Evolutionary conservation across 768 basidiomycete genomes (phyloP), one percentile per base, ranked within the genome.

Genomic region (Filobasidium floriforme): DNA sequence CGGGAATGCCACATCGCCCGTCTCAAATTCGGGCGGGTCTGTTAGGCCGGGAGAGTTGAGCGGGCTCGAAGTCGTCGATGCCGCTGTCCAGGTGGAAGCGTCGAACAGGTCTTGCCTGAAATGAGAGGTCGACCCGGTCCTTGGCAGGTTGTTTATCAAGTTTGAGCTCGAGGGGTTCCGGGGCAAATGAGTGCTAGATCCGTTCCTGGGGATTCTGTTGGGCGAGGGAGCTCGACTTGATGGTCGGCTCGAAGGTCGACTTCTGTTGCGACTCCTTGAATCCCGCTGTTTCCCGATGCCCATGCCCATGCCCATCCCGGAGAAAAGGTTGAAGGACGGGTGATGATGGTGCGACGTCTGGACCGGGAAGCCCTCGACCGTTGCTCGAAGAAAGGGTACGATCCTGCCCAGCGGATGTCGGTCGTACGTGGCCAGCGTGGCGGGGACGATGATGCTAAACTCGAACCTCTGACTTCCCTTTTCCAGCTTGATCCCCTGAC

Each of bases 381-480:
- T 44, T 1, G 70, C 73, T 12, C 66, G 70, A 55, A 73, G 63
- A 43, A 64, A 66, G 43, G 73, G 70, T 3, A 71, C 68, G 26
- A 76, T 24, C 14, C 74, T 57, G 12, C 69, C 73, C 46, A 63
- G 67, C 28, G 66, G 63, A 62, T 77, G 74, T 28, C 62, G 63
- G 61, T 76, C 73, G 62, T 69, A 69, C 1, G 71, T 72, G 1
- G 75, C 72, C 11, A 75, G 59, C 4, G 73, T 73, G n/a, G 73
- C 69, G 15, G 75, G 75, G 0, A 76, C 66, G 28, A 76, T 69
- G 7, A 76, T 41, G 24, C 70, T 65, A 64, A 76, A 76, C 18
- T 70, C 67, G 68, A 76, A 76, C 6, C 72, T 70, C 60, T 73
- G 72, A 22, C 68, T 52, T 4, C 75, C 75, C 54, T 74, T 72